Conservation (phyloP, 257 asterid genomes). For the Ajuga chamaepitys region DNA sequence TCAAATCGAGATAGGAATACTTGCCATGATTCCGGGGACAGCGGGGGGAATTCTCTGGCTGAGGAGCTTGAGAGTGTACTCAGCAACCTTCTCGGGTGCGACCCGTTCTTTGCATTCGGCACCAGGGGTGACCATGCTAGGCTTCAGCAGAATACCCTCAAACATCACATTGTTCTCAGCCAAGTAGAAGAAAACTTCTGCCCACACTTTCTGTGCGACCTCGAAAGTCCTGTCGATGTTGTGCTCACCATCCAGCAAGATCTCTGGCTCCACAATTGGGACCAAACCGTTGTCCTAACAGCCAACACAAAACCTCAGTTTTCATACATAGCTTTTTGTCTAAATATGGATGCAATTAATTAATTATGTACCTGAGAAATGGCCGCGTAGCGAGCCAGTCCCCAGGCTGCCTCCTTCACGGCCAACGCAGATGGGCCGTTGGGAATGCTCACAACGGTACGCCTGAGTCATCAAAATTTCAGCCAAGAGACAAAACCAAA, state of each 20-base stretch:
- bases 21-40: conserved; percentile 38
- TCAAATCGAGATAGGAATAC: not conserved
- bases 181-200: conserved; percentile 87
- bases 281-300: conserved; percentile 74
- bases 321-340: too few relatives aligned
- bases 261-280: conserved; percentile 94
- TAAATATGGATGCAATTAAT: too few relatives aligned
- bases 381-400: conserved; percentile 93
- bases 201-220: conserved; percentile 81
- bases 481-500: too few relatives aligned
- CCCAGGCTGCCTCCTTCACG: conserved; percentile 99
- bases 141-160: conserved; percentile 88
- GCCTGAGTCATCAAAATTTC: conserved; percentile 43
- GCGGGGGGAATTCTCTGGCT: conserved; percentile 39
- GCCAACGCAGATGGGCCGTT: conserved; percentile 94
- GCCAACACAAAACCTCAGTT: not conserved
- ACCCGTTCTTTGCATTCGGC: conserved; percentile 75
- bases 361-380: conserved; percentile 57
- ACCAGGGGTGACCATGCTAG: conserved; percentile 98
- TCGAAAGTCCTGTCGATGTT: conserved; percentile 79
- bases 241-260: conserved; percentile 79
- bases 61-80: conserved; percentile 76
- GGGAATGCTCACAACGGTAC: conserved; percentile 96
- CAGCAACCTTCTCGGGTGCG: conserved; percentile 63
- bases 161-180: conserved; percentile 81